phyloP scores from a whole-genome alignment of 257 asterid genomes.

The Plantago elongata region DNA sequence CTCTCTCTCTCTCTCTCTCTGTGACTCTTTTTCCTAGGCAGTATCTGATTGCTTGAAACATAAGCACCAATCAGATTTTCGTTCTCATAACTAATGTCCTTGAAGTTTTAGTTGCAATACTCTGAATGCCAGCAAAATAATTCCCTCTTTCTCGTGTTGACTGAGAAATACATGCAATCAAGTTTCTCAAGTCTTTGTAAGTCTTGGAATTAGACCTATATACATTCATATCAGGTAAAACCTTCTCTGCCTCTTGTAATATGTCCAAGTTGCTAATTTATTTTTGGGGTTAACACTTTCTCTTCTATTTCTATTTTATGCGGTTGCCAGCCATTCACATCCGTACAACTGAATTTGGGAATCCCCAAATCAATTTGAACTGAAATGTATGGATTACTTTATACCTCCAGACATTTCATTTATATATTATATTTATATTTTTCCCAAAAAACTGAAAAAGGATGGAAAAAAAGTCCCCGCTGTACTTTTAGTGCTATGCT shows the following conservation, averaged over 20 bases:
- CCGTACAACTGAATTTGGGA: too few species aligned
- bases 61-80: neutral
- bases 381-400: too few species aligned
- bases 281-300: neutral
- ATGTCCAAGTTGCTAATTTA: neutral
- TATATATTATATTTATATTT: too few species aligned
- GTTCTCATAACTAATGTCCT: too few species aligned
- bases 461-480: too few species aligned
- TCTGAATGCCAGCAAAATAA: neutral
- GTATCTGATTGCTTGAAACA: constrained; percentile 5
- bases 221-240: neutral
- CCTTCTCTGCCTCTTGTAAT: neutral
- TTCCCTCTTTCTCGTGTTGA: neutral
- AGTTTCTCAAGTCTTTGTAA: neutral
- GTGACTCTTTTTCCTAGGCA: neutral
- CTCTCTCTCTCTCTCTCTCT: constrained; percentile 12
- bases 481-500: too few species aligned
- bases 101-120: too few species aligned
- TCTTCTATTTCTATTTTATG: neutral
- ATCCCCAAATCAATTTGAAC: too few species aligned
- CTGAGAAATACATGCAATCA: neutral
- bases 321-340: too few species aligned
- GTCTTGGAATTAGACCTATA: neutral
- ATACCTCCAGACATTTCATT: too few species aligned
- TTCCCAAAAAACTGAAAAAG: too few species aligned